These are phyloP conservation scores for Cladosporium phlei DNA, from an alignment of 2,329 filamentous ascomycete genomes.

Conservation along the genomic window DNA sequence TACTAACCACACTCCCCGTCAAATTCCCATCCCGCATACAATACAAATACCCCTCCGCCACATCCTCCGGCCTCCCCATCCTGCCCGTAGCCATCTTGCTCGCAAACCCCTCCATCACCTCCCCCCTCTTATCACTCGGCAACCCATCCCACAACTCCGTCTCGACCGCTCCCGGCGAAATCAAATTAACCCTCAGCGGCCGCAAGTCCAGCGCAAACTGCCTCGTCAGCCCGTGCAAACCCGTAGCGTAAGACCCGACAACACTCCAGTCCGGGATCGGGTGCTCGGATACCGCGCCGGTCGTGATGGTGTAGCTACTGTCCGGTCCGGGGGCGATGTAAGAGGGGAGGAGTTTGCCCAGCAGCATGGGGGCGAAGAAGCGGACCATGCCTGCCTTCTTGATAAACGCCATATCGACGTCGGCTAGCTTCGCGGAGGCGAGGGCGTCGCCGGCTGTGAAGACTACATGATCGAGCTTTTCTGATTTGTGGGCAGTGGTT, in stretches of 20 bases:
- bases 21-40: slow-evolving; percentile 45
- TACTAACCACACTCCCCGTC: slow-evolving; percentile 41
- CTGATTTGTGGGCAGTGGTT: slow-evolving; percentile 30
- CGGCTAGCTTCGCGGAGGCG: slow-evolving; percentile 36
- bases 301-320: slow-evolving; percentile 54
- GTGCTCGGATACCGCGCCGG: slow-evolving; percentile 48
- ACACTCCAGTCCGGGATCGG: slow-evolving; percentile 51
- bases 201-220: slow-evolving; percentile 59
- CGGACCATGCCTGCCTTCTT: slow-evolving; percentile 46
- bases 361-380: slow-evolving; percentile 47
- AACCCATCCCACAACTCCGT: slow-evolving; percentile 40
- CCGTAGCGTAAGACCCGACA: slow-evolving; percentile 46
- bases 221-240: slow-evolving; percentile 49
- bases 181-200: slow-evolving; percentile 60
- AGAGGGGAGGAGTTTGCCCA: slow-evolving; percentile 47
- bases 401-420: slow-evolving; percentile 37
- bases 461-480: slow-evolving; percentile 51
- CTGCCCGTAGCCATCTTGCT: slow-evolving; percentile 31
- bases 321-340: slow-evolving; percentile 41
- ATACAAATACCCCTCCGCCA: slow-evolving; percentile 47
- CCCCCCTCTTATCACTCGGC: slow-evolving; percentile 24
- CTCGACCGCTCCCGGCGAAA: slow-evolving; percentile 51
- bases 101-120: slow-evolving; percentile 23
- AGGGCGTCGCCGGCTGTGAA: slow-evolving; percentile 53
- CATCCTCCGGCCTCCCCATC: slow-evolving; percentile 38